Evolutionary conservation across 192 early-diverging fungal genomes (phyloP).

Genomic region (Podila epigama): DNA sequence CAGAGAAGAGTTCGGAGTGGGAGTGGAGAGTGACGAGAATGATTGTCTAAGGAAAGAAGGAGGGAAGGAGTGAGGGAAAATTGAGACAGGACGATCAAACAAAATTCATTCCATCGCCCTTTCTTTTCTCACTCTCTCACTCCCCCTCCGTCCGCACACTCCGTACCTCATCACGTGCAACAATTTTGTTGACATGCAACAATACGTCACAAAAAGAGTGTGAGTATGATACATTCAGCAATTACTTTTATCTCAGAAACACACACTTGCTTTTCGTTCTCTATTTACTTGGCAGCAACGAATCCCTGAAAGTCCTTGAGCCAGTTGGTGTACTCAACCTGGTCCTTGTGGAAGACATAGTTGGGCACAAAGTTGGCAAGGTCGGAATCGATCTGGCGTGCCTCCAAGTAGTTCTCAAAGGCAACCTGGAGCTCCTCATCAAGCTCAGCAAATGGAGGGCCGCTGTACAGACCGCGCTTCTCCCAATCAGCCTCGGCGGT

Average conservation of each 20-base stretch:
- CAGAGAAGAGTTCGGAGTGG: conserved; percentile 1
- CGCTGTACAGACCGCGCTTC: conserved; percentile 85
- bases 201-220: not conserved
- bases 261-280: not conserved
- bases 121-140: not conserved
- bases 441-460: conserved; percentile 91
- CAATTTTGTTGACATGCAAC: not conserved
- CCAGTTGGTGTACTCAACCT: conserved; percentile 92
- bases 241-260: too few relatives aligned
- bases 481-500: conserved; percentile 89
- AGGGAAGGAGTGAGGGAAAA: not conserved
- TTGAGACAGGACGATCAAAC: not conserved
- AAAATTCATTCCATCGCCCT: not conserved
- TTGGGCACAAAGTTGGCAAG: conserved; percentile 86
- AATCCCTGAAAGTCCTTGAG: conserved; percentile 81
- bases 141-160: not conserved
- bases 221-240: conserved; percentile 20
- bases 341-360: conserved; percentile 96
- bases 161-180: not conserved
- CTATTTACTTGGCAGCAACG: conserved; percentile 67
- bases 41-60: too few relatives aligned
- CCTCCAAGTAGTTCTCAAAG: conserved; percentile 82
- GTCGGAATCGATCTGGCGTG: conserved; percentile 86
- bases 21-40: not conserved
- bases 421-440: conserved; percentile 79